Base-by-base conservation (phyloP, 192 early-diverging fungal genomes). In the Entomortierella chlamydospora region DNA sequence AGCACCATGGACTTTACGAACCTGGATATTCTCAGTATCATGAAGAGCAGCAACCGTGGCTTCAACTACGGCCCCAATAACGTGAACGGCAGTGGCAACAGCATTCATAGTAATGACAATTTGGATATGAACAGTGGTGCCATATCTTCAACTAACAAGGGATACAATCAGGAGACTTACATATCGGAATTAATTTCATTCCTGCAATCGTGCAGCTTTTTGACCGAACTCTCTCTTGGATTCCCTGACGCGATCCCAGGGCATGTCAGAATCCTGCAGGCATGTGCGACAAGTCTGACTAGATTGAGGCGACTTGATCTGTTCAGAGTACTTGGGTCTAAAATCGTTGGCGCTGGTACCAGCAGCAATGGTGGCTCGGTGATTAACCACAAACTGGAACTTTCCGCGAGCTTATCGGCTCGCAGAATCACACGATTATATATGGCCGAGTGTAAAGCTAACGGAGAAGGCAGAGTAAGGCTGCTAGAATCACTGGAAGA, bases 1-100 rank as follows among this genome's bases (percentile, higher is more conserved):
- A 59, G 61, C 9, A 58, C 66, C 22, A 78, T 70, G 74, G 74
- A 70, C 23, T 64, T 78, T 60, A 59, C 66, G 12, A 78, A 70
- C 25, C 31, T 78, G 34, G 66, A 78, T 28, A 66, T 64, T 30
- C 57, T 78, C 22, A 70, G 64, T 18, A 60, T 78, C 29, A 70
- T 78, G 67, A 63, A 64, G 30, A 78, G 45, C 57, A 70, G 56
- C 26, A 56, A 69, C 30, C 66, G 74, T 18, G 52, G 58, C 12
- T 64, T 31, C 22, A 17, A 4, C 2, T 57, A 37, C 29, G 51
- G 26, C 23, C 26, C 4, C 25, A 42, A 55, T n/a, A 41, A 31
- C 31, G 25, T 23, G 4, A 10, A 20, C 20, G 11, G 33, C 23
- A 55, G 63, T 41, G 49, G 15, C 28, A 73, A 17, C n/a, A 42